Base-by-base conservation (phyloP, 129 eudicot genomes). In the Pseudognaphalium luteoalbum region DNA sequence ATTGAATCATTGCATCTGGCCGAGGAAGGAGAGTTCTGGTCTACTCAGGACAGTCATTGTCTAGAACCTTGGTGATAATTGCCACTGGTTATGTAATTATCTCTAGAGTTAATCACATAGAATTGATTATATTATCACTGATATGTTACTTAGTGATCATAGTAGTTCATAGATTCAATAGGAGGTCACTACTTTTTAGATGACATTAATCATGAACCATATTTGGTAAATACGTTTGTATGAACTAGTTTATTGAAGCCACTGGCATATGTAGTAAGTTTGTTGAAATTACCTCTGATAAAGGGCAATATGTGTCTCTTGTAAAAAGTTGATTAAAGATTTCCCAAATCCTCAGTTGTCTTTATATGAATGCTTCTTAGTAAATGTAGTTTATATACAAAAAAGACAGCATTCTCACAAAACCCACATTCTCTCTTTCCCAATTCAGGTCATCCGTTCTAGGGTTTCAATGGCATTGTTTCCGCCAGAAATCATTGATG, bases 41-140 rank as follows among this genome's bases (percentile, higher is more conserved):
- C 81, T 35, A 73, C 85, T 17, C 71, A 84, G 37, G 79, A 64
- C 7, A 66, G 56, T 69, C 66, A 47, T 74, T 59, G 20, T 83
- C 68, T 79, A 70, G 90, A 78, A 59, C 94, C 89, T 34, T 92
- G 97, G 97, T 92, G 86, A 84, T 76, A 67, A 52, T 25, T 30
- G 44, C 42, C 34, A 33, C 47, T 57, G 47, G 54, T 32, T 6
- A 32, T 44, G 63, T 42, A 44, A 66, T 16, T 35, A 2, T 10
- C 15, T 70, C 34, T 28, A 19, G 41, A 32, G 22, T 56, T 71
- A 25, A 62, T 78, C 56, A 60, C 47, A 50, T 33, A 11, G 37
- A 59, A 59, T 34, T 58, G 54, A 58, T 39, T 68, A 37, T 78
- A 14, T 42, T 78, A 59, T 34, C 19, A n/a, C 4, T 34, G 19